Evolutionary conservation across 768 basidiomycete genomes (phyloP), one percentile per base, ranked within the genome.

Genomic region (Lactarius vividus): DNA sequence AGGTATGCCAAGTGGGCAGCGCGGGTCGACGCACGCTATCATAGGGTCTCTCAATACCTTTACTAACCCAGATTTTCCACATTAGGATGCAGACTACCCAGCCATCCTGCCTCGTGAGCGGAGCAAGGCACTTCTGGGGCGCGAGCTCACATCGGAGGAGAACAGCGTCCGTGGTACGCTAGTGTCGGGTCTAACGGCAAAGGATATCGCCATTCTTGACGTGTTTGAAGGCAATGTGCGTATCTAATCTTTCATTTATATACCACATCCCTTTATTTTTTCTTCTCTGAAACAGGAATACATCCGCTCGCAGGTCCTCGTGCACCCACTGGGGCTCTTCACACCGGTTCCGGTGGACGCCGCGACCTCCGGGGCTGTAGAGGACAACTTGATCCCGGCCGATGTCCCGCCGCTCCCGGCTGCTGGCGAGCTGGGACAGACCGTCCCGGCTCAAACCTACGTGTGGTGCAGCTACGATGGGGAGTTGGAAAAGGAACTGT

Each of bases 141-240:
- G 77, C 13, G 81, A 84, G 8, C 77, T 92, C n/a, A 72, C 73
- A 2, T 74, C 69, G 1, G 88, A 91, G 58, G 90, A 94, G 57
- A 80, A 80, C 54, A 84, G 80, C 23, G 93, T 96, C 0, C 82
- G 88, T 55, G 96, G 96, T 11, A 88, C 88, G 3, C 72, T 96
- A 42, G 92, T 97, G 2, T 76, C 75, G 1, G 95, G 96, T 1
- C 79, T 97, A 55, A 86, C 84, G 0, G 75, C 75, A 11, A 46
- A 70, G 20, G 95, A 98, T 68, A 78, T 97, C 1, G 68, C 69
- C n/a, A 74, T 82, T 3, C 77, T 98, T 28, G 94, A 98, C 75
- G 61, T 79, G 10, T 98, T 96, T 65, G 96, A 98, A 76, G 93
- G 92, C 37, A 70, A 82, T 57, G 96, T 89, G 70, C 72, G 85